Percentiles rank a stretch among this genome's conserved stretches.
Conservation (phyloP, 1,284 basidiomycete species). For the Cryptococcus jaspeensis region DNA sequence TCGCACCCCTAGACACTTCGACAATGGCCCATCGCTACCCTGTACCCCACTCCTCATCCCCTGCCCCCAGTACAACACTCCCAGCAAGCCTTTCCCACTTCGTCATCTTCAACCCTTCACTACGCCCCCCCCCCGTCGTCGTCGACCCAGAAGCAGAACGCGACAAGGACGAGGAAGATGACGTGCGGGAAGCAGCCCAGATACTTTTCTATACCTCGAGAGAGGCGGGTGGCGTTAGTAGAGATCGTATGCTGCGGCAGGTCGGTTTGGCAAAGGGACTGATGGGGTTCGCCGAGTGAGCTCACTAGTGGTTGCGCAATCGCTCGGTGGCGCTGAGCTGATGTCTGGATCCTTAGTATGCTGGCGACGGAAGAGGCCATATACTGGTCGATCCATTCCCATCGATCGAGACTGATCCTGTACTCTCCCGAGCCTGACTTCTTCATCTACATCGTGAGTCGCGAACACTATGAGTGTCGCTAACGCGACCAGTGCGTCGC, state of each 20-base stretch:
- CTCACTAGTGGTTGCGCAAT: background rate
- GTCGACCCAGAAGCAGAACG: constrained; percentile 14
- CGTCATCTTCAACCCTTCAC: constrained; percentile 45
- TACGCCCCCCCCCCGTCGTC: constrained; percentile 10
- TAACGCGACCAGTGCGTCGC: constrained; percentile 20
- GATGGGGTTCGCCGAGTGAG: constrained; percentile 44
- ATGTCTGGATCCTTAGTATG: constrained; percentile 25
- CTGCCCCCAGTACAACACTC: constrained; percentile 4
- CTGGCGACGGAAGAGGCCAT: constrained; percentile 12
- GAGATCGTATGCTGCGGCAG: constrained; percentile 47
- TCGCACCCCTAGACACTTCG: too few species aligned
- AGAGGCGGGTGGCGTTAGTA: constrained; percentile 34
- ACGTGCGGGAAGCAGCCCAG: constrained; percentile 43
- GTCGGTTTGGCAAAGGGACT: constrained; percentile 45
- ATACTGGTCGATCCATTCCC: constrained; percentile 36
- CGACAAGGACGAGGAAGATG: constrained; percentile 42
- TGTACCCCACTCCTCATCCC: background rate
- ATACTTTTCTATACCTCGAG: constrained; percentile 46
- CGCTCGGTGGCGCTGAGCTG: background rate
- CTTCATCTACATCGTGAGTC: constrained; percentile 40
- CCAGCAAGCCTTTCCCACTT: constrained; percentile 41
- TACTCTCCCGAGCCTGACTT: constrained; percentile 38
- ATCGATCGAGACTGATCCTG: constrained; percentile 34
- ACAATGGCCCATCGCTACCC: too few species aligned
- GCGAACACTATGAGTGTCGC: background rate